Conservation (phyloP, 805 yeast species). For the Metschnikowia baotianmanensis region DNA sequence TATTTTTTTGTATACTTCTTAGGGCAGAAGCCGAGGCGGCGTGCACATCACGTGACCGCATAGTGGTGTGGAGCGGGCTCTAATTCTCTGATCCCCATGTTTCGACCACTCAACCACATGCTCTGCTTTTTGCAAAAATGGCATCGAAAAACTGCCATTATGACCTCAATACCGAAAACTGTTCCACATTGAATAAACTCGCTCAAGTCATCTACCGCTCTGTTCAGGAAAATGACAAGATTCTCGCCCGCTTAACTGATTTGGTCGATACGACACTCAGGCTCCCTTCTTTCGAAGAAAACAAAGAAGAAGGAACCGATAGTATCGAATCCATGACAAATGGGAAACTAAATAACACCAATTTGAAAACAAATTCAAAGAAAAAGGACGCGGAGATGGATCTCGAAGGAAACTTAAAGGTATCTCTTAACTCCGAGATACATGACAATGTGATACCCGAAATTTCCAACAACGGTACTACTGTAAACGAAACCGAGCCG, state of each 20-base stretch:
- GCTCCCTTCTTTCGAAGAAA: conserved; percentile 3
- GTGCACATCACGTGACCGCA: conserved; percentile 7
- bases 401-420: no score
- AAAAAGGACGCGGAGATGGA: background rate
- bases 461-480: no score
- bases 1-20: no score
- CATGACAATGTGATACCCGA: no score
- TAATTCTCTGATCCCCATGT: no score
- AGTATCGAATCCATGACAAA: background rate
- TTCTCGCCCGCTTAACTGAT: conserved; percentile 22
- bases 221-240: conserved; percentile 25
- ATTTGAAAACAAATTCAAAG: background rate
- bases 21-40: no score
- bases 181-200: conserved; percentile 28
- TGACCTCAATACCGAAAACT: conserved; percentile 31
- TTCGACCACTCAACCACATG: no score
- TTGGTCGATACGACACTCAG: conserved; percentile 23
- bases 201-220: conserved; percentile 20
- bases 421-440: no score
- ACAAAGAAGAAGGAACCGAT: background rate
- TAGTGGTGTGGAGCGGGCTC: no score
- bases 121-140: background rate
- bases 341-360: background rate
- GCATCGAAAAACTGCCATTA: conserved; percentile 11
- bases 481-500: background rate